Evolutionary conservation across 2,329 filamentous ascomycete species (phyloP).

Genomic region (Passalora sequoiae): DNA sequence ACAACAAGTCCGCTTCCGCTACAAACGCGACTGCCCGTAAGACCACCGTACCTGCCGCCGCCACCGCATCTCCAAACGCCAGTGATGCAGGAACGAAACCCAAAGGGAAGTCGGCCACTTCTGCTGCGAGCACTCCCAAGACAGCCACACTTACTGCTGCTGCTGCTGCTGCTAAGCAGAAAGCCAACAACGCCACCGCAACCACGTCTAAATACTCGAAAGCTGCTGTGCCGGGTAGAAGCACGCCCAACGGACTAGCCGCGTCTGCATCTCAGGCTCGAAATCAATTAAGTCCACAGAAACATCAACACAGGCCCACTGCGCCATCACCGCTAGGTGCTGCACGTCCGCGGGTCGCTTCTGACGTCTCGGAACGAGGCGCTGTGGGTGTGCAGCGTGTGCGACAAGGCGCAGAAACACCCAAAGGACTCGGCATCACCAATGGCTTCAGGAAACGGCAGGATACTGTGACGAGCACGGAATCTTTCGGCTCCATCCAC

Average conservation of each 20-base stretch:
- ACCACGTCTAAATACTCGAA: slow-evolving; percentile 18
- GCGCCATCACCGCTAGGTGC: slow-evolving; percentile 59
- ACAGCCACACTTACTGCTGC: too few species aligned
- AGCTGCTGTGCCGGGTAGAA: slow-evolving; percentile 21
- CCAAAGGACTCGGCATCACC: slow-evolving; percentile 40
- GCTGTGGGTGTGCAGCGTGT: slow-evolving; percentile 25
- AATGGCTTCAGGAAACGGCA: slow-evolving; percentile 31
- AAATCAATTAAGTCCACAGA: slow-evolving; percentile 36
- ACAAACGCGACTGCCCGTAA: slow-evolving; percentile 17
- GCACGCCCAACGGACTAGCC: slow-evolving; percentile 26
- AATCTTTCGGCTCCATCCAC: slow-evolving; percentile 18
- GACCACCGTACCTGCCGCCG: slow-evolving; percentile 9
- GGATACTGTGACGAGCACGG: slow-evolving; percentile 29
- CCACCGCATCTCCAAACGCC: slow-evolving; percentile 19
- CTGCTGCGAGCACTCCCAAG: slow-evolving; percentile 16
- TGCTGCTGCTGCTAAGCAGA: slow-evolving; percentile 4
- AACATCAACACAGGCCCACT: slow-evolving; percentile 49
- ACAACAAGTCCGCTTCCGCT: too few species aligned
- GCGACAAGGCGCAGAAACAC: slow-evolving; percentile 38
- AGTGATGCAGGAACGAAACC: slow-evolving; percentile 22
- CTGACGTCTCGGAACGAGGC: slow-evolving; percentile 43
- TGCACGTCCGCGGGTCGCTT: slow-evolving; percentile 57
- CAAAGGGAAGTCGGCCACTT: slow-evolving; percentile 14
- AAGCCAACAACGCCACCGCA: too few species aligned
- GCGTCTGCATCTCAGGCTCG: slow-evolving; percentile 21